These are phyloP conservation scores for Dictyostelium capitatum DNA, from an alignment of 78 protist species.

Conservation along the genomic window DNA sequence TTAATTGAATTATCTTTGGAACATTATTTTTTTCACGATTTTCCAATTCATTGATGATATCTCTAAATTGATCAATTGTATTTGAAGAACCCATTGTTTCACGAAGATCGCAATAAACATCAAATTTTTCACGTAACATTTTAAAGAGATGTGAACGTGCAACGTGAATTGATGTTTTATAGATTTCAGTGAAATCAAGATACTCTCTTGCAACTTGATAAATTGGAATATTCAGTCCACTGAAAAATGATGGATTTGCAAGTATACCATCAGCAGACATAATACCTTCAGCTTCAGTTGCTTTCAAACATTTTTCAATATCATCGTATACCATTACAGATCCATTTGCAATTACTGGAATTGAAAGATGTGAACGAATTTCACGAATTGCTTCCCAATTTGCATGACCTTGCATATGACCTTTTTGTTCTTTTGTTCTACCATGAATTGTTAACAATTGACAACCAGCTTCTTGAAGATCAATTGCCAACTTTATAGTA, in stretches of 20 bases:
- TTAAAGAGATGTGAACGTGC: conserved; percentile 44
- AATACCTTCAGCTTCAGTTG: conserved; percentile 83
- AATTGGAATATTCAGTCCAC: conserved; percentile 17
- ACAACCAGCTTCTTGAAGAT: conserved; percentile 86
- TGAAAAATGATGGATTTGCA: conserved; percentile 72
- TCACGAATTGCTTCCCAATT: conserved; percentile 46
- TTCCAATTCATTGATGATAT: conserved; percentile 22
- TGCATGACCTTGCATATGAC: conserved; percentile 18
- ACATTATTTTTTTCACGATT: conserved; percentile 4
- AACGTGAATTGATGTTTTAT: neutral
- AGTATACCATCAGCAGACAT: conserved; percentile 84
- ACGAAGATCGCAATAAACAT: conserved; percentile 39
- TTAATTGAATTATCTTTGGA: conserved; percentile 1
- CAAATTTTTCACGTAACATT: conserved; percentile 41
- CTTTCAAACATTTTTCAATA: conserved; percentile 50
- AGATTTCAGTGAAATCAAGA: conserved; percentile 2
- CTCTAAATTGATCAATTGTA: conserved; percentile 10
- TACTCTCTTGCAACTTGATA: conserved; percentile 52
- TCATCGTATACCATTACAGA: conserved; percentile 60
- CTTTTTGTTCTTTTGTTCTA: conserved; percentile 76
- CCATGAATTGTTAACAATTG: conserved; percentile 85
- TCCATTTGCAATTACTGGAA: conserved; percentile 91
- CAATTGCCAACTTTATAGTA: conserved; percentile 71
- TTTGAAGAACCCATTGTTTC: neutral
- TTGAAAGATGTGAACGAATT: conserved; percentile 30